phyloP scores from a whole-genome alignment of 805 yeast genomes.

The Yamadazyma sp. region DNA sequence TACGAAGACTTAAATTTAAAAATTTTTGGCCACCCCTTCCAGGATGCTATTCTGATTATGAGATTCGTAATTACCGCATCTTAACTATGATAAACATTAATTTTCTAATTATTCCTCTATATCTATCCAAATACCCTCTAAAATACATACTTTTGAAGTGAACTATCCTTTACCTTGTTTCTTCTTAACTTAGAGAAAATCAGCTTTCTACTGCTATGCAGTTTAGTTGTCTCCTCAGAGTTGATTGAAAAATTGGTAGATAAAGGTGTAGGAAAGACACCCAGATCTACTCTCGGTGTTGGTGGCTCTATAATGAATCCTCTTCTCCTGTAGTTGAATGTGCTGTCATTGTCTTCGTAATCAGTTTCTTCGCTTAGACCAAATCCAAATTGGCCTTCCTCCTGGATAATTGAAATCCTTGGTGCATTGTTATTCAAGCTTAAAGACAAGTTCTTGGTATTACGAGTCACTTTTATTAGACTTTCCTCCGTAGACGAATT shows the following conservation, averaged over 20 bases:
- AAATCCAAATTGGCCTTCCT: slow-evolving; percentile 11
- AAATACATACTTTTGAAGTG: slow-evolving; percentile 1
- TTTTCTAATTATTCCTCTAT: not conserved
- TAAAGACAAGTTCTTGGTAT: slow-evolving; percentile 27
- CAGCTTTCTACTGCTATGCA: slow-evolving; percentile 17
- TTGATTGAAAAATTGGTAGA: slow-evolving; percentile 14
- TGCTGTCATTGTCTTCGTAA: slow-evolving; percentile 1
- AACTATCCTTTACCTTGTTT: slow-evolving; percentile 6
- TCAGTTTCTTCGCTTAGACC: not conserved
- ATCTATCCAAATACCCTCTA: slow-evolving; percentile 1
- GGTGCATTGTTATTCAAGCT: slow-evolving; percentile 1
- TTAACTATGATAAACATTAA: too few species aligned
- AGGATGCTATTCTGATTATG: too few species aligned
- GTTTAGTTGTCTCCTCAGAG: slow-evolving; percentile 15
- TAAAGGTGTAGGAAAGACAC: slow-evolving; percentile 13
- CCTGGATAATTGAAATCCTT: slow-evolving; percentile 11
- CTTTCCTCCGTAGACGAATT: slow-evolving; percentile 4
- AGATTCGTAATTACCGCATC: too few species aligned
- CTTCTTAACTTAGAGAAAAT: slow-evolving; percentile 16
- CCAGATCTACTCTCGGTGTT: slow-evolving; percentile 11
- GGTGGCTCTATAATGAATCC: slow-evolving; percentile 17
- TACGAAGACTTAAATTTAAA: too few species aligned
- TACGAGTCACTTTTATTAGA: slow-evolving; percentile 24
- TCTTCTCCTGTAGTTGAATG: slow-evolving; percentile 12
- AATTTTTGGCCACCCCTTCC: too few species aligned